Evolutionary conservation across 306 rosid species (phyloP).

Genomic region (Castanea mollissima): DNA sequence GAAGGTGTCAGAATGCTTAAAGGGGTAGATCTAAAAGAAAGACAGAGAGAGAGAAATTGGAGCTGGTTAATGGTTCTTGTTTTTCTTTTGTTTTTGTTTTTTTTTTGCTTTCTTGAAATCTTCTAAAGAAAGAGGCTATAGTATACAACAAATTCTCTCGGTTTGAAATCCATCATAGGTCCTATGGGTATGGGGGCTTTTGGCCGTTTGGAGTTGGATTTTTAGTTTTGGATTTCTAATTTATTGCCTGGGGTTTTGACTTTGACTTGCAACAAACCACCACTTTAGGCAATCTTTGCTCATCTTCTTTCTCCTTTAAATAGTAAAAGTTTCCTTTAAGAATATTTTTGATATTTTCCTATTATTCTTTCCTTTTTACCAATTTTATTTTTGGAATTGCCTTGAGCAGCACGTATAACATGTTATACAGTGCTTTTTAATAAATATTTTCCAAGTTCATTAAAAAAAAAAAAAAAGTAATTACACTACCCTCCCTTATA

Average conservation of each 20-base stretch:
- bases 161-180: slow-evolving; percentile 37
- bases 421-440: too few relatives aligned
- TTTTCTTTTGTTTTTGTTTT: slow-evolving; percentile 14
- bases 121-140: slow-evolving; percentile 37
- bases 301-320: slow-evolving; percentile 39
- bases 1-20: slow-evolving; percentile 32
- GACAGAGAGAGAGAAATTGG: slow-evolving; percentile 17
- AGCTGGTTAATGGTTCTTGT: slow-evolving; percentile 30
- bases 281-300: slow-evolving; percentile 67
- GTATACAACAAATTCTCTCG: slow-evolving; percentile 37
- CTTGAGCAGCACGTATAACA: too few relatives aligned
- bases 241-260: slow-evolving; percentile 69
- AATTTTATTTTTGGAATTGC: too few relatives aligned
- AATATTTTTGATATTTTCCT: neutral
- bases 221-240: slow-evolving; percentile 51
- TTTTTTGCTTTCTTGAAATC: slow-evolving; percentile 8
- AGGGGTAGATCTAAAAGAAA: slow-evolving; percentile 31
- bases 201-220: slow-evolving; percentile 47
- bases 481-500: too few relatives aligned
- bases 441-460: too few relatives aligned
- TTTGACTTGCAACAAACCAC: slow-evolving; percentile 73
- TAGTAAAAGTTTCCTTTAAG: slow-evolving; percentile 26
- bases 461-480: too few relatives aligned
- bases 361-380: neutral
- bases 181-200: slow-evolving; percentile 36